These are phyloP conservation scores for Alternaria brassicae DNA, from an alignment of 2,329 filamentous ascomycete species.

Conservation along the genomic window DNA sequence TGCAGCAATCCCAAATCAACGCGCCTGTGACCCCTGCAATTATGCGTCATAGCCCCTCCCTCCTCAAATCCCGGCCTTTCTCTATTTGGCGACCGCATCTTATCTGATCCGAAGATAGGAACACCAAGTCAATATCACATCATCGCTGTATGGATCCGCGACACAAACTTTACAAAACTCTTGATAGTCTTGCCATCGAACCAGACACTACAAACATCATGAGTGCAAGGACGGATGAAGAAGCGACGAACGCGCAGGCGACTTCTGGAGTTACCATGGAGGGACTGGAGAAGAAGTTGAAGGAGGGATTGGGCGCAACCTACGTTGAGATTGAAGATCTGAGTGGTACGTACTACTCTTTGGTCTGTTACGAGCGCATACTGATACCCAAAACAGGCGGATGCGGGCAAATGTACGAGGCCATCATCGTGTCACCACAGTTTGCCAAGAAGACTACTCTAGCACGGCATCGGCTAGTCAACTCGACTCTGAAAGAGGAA, in stretches of 20 bases:
- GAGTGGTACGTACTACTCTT: slow-evolving; percentile 72
- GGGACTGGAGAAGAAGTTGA: slow-evolving; percentile 72
- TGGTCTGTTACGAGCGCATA: slow-evolving; percentile 1
- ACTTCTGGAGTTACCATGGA: slow-evolving; percentile 73
- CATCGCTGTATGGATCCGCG: slow-evolving; percentile 40
- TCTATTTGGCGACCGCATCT: slow-evolving; percentile 27
- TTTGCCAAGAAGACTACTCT: slow-evolving; percentile 69
- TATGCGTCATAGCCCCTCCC: slow-evolving; percentile 28
- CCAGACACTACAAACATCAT: slow-evolving; percentile 37
- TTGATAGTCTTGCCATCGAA: slow-evolving; percentile 36
- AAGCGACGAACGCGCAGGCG: slow-evolving; percentile 61
- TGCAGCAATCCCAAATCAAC: slow-evolving; percentile 4
- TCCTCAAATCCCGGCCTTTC: slow-evolving; percentile 8
- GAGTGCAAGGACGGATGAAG: slow-evolving; percentile 54
- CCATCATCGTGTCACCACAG: slow-evolving; percentile 67
- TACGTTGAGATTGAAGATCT: slow-evolving; percentile 91
- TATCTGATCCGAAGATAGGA: slow-evolving; percentile 47
- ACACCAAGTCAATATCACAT: slow-evolving; percentile 24
- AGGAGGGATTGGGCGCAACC: slow-evolving; percentile 72
- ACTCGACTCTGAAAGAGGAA: slow-evolving; percentile 81
- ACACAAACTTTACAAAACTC: slow-evolving; percentile 45
- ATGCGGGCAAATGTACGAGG: slow-evolving; percentile 74
- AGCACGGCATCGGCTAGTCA: slow-evolving; percentile 85
- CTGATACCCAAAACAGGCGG: slow-evolving; percentile 60
- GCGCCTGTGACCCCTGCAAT: slow-evolving; percentile 19